Evolutionary conservation across 2,329 filamentous ascomycete genomes (phyloP).

Genomic region (Leptodontidium sp.): DNA sequence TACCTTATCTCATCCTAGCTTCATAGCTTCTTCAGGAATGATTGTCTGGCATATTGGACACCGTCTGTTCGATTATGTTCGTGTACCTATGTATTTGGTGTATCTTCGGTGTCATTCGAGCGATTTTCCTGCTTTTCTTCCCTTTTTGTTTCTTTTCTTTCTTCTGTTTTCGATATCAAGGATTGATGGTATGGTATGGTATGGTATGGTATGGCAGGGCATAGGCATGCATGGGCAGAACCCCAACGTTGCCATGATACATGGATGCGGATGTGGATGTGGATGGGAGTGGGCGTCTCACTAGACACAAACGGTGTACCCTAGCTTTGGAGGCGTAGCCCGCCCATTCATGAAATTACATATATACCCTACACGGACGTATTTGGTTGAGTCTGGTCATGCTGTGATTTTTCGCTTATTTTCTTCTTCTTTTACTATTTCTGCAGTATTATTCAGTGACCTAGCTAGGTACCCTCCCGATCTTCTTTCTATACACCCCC

Average conservation of each 20-base stretch:
- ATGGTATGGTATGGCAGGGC: no score
- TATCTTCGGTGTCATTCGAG: background rate
- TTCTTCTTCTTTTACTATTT: no score
- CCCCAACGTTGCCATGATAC: no score
- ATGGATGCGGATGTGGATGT: background rate
- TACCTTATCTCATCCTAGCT: background rate
- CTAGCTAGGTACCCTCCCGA: no score
- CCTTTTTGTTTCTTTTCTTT: background rate
- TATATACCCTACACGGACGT: background rate
- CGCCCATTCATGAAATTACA: background rate
- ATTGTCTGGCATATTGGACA: background rate
- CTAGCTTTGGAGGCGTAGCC: no score
- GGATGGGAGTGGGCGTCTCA: background rate
- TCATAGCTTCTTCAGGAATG: conserved; percentile 9
- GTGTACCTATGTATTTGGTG: background rate
- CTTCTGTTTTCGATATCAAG: background rate
- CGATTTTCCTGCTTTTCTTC: background rate
- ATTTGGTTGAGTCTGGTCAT: background rate
- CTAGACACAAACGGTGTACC: no score
- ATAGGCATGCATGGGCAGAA: no score
- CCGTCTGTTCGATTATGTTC: conserved; percentile 13
- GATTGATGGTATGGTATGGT: background rate
- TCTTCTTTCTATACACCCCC: no score
- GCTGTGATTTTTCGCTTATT: no score
- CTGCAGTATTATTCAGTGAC: no score